A percentile compares a stretch with the other conserved stretches of the same genome.
Conservation (phyloP, 2,329 filamentous ascomycete genomes). For the Eutypa lata region DNA sequence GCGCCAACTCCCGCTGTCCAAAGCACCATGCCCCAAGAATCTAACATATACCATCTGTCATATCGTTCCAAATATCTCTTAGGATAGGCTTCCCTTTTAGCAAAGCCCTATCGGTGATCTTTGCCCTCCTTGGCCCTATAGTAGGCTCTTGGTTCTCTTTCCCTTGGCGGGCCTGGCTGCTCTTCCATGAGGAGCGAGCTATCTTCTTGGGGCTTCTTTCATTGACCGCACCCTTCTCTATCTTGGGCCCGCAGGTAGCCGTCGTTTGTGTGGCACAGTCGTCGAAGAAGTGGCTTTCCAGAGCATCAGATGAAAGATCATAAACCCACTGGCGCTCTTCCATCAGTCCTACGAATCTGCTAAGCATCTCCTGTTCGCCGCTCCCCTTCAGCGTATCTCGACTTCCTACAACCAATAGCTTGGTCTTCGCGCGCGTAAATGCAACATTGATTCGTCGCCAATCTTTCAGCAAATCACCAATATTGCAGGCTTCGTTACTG, state of each 20-base stretch:
- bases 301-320: slow-evolving; percentile 62
- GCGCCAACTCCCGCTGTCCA: not conserved
- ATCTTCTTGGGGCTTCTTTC: slow-evolving; percentile 15
- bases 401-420: slow-evolving; percentile 85
- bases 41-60: slow-evolving; percentile 35
- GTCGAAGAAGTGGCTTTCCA: slow-evolving; percentile 67
- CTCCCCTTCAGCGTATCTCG: slow-evolving; percentile 72
- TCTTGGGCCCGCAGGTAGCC: slow-evolving; percentile 19
- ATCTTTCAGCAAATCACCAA: slow-evolving; percentile 90
- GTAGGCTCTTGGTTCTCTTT: slow-evolving; percentile 47
- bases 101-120: slow-evolving; percentile 59
- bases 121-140: slow-evolving; percentile 50
- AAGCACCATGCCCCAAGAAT: not conserved
- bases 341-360: slow-evolving; percentile 73
- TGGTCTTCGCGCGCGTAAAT: slow-evolving; percentile 87
- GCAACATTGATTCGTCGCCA: slow-evolving; percentile 95
- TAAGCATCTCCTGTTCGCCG: slow-evolving; percentile 71
- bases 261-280: slow-evolving; percentile 50
- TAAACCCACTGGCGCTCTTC: slow-evolving; percentile 76
- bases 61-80: slow-evolving; percentile 75
- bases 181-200: slow-evolving; percentile 3
- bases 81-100: slow-evolving; percentile 66
- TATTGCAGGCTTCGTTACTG: slow-evolving; percentile 74
- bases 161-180: slow-evolving; percentile 10
- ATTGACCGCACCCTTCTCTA: slow-evolving; percentile 12